Evolutionary conservation across 2,329 filamentous ascomycete genomes (phyloP), one percentile per base, ranked within the genome.

Genomic region (Tolypocladium tundrense): DNA sequence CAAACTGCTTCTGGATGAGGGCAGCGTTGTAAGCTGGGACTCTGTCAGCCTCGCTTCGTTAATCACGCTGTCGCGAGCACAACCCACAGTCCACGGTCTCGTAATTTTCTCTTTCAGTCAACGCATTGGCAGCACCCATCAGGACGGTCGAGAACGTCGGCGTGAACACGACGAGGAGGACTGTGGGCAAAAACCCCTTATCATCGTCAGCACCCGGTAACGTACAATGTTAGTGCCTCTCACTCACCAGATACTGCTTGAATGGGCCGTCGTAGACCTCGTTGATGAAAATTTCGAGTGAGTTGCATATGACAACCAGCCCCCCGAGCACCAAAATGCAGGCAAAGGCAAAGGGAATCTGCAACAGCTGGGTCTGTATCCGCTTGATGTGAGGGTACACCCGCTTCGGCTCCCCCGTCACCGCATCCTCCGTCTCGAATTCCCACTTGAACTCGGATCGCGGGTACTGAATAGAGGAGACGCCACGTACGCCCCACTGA

Each of bases 271-370:
- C 83, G 72, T 99, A 97, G 19, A 97, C 86, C 72, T 99, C 91
- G 0, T 89, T 92, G 64, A 99, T 90, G 74, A 97, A 97, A 39
- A 97, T 90, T 70, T 99, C 94, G 60, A 97, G 90, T 9, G 87
- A 89, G 71, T 97, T 97, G 68, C 90, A 94, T 16, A 84, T 84
- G 14, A 89, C 85, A 62, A 97, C 96, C 64, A 97, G 77, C 21
- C 85, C 85, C 1, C 93, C 93, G 8, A 97, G 80, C 1, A 88
- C 82, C 31, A 85, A 59, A 9, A 87, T 77, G 39, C 91, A 92
- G 13, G 84, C 79, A 6, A 95, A 70, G 0, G 90, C 90, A 72
- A 99, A 97, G 0, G 92, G 92, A 2, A 96, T 76, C 68, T 95
- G 88, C 19, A 96, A 77, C 51, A 93, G 70, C 72, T 97, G 92